These are phyloP conservation scores for Tulasnella sp. DNA, from an alignment of 768 basidiomycete species.

Conservation along the genomic window DNA sequence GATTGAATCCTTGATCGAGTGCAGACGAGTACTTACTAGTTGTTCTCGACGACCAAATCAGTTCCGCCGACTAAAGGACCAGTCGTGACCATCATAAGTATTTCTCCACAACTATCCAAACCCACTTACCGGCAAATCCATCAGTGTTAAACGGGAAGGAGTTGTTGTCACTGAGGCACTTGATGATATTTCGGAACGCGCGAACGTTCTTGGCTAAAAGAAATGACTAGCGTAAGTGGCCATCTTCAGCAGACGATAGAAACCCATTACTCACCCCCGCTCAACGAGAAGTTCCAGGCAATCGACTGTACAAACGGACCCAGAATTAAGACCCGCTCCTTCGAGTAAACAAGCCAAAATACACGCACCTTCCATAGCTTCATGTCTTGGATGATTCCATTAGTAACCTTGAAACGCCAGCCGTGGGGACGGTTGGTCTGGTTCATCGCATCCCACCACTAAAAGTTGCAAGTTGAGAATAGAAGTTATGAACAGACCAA, in stretches of 20 bases:
- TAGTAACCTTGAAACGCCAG: slow-evolving; percentile 47
- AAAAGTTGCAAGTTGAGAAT: neutral
- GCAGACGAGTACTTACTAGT: neutral
- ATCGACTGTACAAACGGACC: slow-evolving; percentile 43
- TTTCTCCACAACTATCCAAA: slow-evolving; percentile 28
- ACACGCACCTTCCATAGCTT: slow-evolving; percentile 42
- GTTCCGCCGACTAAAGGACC: neutral
- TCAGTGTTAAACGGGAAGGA: slow-evolving; percentile 48
- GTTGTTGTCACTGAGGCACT: slow-evolving; percentile 30
- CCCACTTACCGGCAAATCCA: slow-evolving; percentile 32
- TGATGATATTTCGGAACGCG: slow-evolving; percentile 48
- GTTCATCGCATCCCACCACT: slow-evolving; percentile 31
- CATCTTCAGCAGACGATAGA: too few relatives aligned
- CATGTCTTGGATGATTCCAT: slow-evolving; percentile 42
- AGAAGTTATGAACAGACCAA: neutral
- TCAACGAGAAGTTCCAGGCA: slow-evolving; percentile 56
- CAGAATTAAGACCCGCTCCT: too few relatives aligned
- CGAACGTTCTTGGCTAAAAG: slow-evolving; percentile 47
- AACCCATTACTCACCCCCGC: slow-evolving; percentile 25
- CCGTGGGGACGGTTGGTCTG: slow-evolving; percentile 46
- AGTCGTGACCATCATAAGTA: slow-evolving; percentile 39
- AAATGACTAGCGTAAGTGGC: neutral
- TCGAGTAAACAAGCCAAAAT: neutral
- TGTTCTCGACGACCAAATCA: slow-evolving; percentile 10
- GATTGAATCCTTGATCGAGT: too few relatives aligned